phyloP scores from a whole-genome alignment of 768 basidiomycete genomes.

The Auricularia heimuer region DNA sequence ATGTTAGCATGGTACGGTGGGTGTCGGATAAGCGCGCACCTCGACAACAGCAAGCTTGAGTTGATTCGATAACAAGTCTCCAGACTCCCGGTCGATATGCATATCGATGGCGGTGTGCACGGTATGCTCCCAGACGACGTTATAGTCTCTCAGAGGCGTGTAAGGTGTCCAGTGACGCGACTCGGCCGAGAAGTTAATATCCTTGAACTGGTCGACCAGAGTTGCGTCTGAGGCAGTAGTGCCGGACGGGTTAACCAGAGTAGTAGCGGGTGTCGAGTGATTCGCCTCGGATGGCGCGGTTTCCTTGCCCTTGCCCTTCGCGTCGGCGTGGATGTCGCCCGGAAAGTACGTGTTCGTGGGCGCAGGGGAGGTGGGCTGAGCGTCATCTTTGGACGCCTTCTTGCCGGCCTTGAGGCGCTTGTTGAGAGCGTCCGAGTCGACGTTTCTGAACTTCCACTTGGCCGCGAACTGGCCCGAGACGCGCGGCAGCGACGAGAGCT shows the following conservation, averaged over 20 bases:
- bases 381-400: not conserved
- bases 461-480: slow-evolving; percentile 61
- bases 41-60: slow-evolving; percentile 60
- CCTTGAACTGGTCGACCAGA: not conserved
- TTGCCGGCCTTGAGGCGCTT: not conserved
- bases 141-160: slow-evolving; percentile 52
- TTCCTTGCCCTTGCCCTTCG: slow-evolving; percentile 8
- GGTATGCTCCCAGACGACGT: slow-evolving; percentile 49
- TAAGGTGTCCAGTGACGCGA: slow-evolving; percentile 55
- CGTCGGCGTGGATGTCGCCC: slow-evolving; percentile 26
- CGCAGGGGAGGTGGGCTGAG: not conserved
- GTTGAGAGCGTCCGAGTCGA: slow-evolving; percentile 19
- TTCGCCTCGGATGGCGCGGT: not conserved
- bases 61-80: slow-evolving; percentile 42
- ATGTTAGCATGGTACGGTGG: not conserved
- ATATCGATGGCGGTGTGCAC: slow-evolving; percentile 50
- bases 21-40: slow-evolving; percentile 19
- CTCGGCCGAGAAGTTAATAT: slow-evolving; percentile 17
- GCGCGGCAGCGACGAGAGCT: slow-evolving; percentile 62
- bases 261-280: not conserved
- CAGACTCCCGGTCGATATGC: slow-evolving; percentile 44
- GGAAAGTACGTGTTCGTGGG: slow-evolving; percentile 14
- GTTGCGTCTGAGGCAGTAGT: not conserved
- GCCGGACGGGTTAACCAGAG: not conserved
- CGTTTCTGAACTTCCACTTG: slow-evolving; percentile 63